Conservation (phyloP, 2,329 filamentous ascomycete species). For the Pseudohalonectria lignicola region DNA sequence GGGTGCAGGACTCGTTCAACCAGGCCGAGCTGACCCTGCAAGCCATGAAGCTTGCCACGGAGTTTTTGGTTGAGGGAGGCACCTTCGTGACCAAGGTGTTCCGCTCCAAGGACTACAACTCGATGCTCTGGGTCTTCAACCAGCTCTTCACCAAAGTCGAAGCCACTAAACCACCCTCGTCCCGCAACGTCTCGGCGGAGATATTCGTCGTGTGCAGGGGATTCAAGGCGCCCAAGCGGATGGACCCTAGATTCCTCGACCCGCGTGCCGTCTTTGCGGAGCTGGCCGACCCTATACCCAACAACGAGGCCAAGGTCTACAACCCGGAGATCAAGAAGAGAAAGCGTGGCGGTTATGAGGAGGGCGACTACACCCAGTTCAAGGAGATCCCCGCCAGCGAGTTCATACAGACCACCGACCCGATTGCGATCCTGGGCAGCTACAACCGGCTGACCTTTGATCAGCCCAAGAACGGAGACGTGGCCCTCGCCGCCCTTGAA, state of each 20-base stretch:
- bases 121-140: conserved; percentile 93
- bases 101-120: conserved; percentile 93
- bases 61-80: conserved; percentile 81
- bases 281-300: conserved; percentile 71
- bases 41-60: conserved; percentile 84
- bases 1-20: conserved; percentile 97
- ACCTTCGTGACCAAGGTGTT: conserved; percentile 98
- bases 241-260: conserved; percentile 90
- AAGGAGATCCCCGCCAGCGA: conserved; percentile 83
- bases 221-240: conserved; percentile 86
- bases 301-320: conserved; percentile 96
- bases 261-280: conserved; percentile 86
- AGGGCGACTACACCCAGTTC: conserved; percentile 87
- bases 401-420: conserved; percentile 88
- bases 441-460: conserved; percentile 78
- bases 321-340: conserved; percentile 96
- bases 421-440: conserved; percentile 80
- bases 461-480: conserved; percentile 69
- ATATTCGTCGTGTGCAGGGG: conserved; percentile 97
- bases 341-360: conserved; percentile 95
- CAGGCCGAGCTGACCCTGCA: conserved; percentile 89
- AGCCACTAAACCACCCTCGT: conserved; percentile 93
- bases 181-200: conserved; percentile 91
- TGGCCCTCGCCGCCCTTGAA: conserved; percentile 75
- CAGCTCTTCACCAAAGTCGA: conserved; percentile 93